Evolutionary conservation across 2,329 filamentous ascomycete species (phyloP), one percentile per base, ranked within the genome.

Genomic region (Cladosporium halotolerans): DNA sequence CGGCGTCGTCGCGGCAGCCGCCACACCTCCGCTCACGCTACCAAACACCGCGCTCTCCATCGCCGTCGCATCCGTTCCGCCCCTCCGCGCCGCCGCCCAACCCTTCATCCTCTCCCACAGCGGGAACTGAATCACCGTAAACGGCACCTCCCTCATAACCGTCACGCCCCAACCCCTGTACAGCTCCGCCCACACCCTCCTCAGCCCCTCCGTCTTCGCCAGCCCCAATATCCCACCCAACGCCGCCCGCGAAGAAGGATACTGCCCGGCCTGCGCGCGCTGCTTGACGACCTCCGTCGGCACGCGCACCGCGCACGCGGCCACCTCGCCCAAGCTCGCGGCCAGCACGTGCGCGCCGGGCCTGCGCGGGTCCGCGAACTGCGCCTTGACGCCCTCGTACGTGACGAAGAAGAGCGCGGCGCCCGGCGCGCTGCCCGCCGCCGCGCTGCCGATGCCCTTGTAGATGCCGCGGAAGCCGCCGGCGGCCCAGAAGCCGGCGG

Each of bases 281-380:
- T 97, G 93, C 79, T 99, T 99, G 64, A 99, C 81, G 4, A 99
- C 93, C 69, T 99, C 93, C 0, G 91, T 97, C 8, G 93, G 93
- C 16, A 99, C 93, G 52, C 93, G 79, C 6, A 99, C 84, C 1
- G 90, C 84, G 71, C 93, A 99, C 0, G 93, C 95, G 3, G 92
- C 89, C 2, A 97, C 78, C 72, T 99, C 93, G 50, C 93, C 95
- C 43, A 91, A 67, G 42, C 83, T 88, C 1, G 91, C 93, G 1
- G 93, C 91, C 1, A 85, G 67, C 83, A 96, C 96, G 72, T 96
- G 91, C 0, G 72, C 68, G 7, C 41, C 43, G n/a, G 47, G 18
- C 10, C 36, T 14, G 3, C 33, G 14, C 13, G 28, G 18, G 9
- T 46, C 42, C 54, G 16, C 57, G 19, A 58, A 51, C 10, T 52